These are phyloP conservation scores for Protomyces macrosporus DNA, from an alignment of 1,139 yeast genomes.

Conservation along the genomic window DNA sequence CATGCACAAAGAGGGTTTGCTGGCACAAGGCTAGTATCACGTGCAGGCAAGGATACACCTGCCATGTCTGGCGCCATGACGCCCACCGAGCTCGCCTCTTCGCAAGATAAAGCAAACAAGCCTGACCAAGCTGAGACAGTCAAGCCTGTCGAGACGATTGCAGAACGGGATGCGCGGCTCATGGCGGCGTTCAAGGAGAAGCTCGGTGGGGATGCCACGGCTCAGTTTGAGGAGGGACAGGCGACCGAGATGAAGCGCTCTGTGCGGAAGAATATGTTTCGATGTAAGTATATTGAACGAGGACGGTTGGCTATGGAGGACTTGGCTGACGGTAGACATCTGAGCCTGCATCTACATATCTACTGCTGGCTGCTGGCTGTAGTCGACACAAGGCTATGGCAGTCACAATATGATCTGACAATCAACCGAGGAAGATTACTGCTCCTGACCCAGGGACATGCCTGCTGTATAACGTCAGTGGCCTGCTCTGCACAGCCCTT, in stretches of 20 bases:
- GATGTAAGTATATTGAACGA: neutral
- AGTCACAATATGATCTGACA: neutral
- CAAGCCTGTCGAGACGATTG: neutral
- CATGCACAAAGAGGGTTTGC: too few species aligned
- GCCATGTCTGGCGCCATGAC: neutral
- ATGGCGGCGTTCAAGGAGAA: conserved; percentile 18
- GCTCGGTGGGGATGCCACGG: conserved; percentile 21
- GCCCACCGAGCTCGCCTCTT: neutral
- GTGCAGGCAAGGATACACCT: too few species aligned
- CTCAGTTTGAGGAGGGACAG: conserved; percentile 18
- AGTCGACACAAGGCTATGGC: neutral
- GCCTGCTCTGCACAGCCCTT: too few species aligned
- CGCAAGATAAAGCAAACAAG: neutral
- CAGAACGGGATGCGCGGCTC: conserved; percentile 17
- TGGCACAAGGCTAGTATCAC: too few species aligned
- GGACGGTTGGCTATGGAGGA: neutral
- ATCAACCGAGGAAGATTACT: too few species aligned
- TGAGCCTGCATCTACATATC: neutral
- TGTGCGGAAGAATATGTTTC: conserved; percentile 19
- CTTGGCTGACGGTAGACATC: neutral
- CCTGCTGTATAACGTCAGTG: too few species aligned
- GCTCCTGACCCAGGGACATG: too few species aligned
- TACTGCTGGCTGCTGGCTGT: neutral
- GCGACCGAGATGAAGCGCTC: conserved; percentile 20
- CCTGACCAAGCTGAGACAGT: neutral